Base-by-base conservation (phyloP, 441 rosid species). In the Croton laevigatus region DNA sequence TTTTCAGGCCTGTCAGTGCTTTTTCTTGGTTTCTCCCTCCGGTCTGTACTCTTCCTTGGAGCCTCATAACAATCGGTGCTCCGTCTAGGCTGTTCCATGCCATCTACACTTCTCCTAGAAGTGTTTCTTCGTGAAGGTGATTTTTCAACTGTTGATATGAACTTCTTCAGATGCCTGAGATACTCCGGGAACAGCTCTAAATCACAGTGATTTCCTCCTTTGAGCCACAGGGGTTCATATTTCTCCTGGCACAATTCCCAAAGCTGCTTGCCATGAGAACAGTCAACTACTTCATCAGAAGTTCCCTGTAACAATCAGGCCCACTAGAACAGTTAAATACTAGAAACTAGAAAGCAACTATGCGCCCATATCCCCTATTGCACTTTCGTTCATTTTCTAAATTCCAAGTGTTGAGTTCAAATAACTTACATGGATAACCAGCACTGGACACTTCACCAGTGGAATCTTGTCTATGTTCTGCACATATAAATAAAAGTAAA, bases 391-490 rank as follows among this genome's bases (percentile, higher is more conserved):
- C 54, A 36, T 68, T 72, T 52, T 44, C 51, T 36, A 74, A 72
- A 49, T 48, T 66, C 38, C 57, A 67, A 44, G 45, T 59, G 37
- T 22, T 8, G 72, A 49, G 64, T 16, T 70, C 34, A 0, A 64
- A 49, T 53, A 14, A 85, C 97, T 93, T 85, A 95, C 99, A 71
- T 95, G 99, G 77, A 95, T 93, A 61, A 95, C 81, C 10, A 95
- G 91, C 73, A 93, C 96, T 5, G 99, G 97, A 76, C 99, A 91
- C 73, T 85, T 86, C 75, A 93, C 98, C 59, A 86, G 82, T 57
- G 95, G 88, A 79, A 95, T 95, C 78, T 95, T 95, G 89, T 95
- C 98, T 46, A 95, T 82, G 80, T 95, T 95, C 99, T 95, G 97
- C 76, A 81, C 58, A 63, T 14, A 12, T 37, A 68, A 19, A 70